Conservation (phyloP, 2,329 filamentous ascomycete species). For the Fusarium verrucosum region DNA sequence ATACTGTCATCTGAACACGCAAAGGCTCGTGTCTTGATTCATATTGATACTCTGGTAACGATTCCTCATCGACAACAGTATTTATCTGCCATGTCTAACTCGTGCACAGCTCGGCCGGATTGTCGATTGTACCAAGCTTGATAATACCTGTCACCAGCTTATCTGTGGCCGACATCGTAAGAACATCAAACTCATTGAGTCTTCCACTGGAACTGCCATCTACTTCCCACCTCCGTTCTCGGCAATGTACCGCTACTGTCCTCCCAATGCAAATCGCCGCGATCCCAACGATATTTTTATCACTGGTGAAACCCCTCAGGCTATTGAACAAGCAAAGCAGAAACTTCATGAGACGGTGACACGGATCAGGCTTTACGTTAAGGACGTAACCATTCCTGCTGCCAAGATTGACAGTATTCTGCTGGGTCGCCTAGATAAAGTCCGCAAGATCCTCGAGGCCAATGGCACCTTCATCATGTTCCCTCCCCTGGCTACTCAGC, state of each 20-base stretch:
- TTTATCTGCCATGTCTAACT: conserved; percentile 24
- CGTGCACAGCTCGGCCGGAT: conserved; percentile 70
- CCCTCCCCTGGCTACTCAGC: conserved; percentile 85
- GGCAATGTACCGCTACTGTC: conserved; percentile 88
- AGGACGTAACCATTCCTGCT: conserved; percentile 88
- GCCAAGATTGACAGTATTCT: conserved; percentile 96
- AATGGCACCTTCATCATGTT: conserved; percentile 97
- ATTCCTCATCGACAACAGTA: background rate
- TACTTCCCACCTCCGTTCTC: conserved; percentile 98
- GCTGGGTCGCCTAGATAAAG: conserved; percentile 90
- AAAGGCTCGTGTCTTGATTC: conserved; percentile 93
- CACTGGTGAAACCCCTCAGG: conserved; percentile 85
- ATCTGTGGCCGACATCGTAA: conserved; percentile 93
- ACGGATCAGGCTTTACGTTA: conserved; percentile 84
- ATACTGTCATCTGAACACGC: conserved; percentile 95
- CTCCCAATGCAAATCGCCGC: conserved; percentile 80
- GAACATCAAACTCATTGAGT: conserved; percentile 98
- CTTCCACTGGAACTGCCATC: conserved; percentile 92
- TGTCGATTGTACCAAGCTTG: conserved; percentile 83
- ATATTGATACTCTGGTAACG: conserved; percentile 90
- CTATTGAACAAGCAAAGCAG: conserved; percentile 88
- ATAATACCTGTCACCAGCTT: conserved; percentile 87
- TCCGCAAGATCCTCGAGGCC: conserved; percentile 96
- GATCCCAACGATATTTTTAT: conserved; percentile 94
- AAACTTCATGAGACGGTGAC: conserved; percentile 87